phyloP scores from a whole-genome alignment of 2,329 filamentous ascomycete species.

The Bipolaris sorokiniana region DNA sequence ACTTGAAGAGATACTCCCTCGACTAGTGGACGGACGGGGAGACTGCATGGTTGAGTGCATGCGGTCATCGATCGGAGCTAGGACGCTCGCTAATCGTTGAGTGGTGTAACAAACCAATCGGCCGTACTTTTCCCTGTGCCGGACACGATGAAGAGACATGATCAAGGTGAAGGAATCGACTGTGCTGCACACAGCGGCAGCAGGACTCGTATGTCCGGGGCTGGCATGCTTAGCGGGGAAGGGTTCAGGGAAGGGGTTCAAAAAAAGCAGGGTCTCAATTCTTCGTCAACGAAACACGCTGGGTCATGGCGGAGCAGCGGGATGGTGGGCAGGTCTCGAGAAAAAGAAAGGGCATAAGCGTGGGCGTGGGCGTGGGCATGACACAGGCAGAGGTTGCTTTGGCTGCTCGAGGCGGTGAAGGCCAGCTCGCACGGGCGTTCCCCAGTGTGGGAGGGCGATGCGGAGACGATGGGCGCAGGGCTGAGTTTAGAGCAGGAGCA shows the following conservation, averaged over 20 bases:
- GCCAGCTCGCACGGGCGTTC: not conserved
- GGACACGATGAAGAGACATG: not conserved
- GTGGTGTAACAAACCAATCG: constrained; percentile 9
- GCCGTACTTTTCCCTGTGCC: not conserved
- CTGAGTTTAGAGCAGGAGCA: not conserved
- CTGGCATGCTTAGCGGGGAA: no score
- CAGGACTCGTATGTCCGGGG: not conserved
- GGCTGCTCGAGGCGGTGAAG: not conserved
- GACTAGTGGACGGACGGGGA: not conserved
- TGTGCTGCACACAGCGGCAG: not conserved
- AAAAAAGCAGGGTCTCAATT: not conserved
- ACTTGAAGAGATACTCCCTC: constrained; percentile 10
- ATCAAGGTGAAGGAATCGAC: not conserved
- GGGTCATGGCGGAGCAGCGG: not conserved
- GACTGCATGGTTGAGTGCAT: constrained; percentile 31
- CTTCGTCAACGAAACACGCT: not conserved
- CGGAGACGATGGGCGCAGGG: constrained; percentile 1
- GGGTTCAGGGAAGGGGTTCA: not conserved
- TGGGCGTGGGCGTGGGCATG: no score
- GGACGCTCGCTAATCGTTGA: constrained; percentile 13
- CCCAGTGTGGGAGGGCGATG: not conserved
- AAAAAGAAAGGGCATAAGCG: not conserved
- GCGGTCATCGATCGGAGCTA: constrained; percentile 39
- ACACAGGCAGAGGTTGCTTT: no score
- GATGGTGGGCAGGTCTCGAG: not conserved